Base-by-base conservation (phyloP, 2,329 filamentous ascomycete species). In the Alternaria gansuensis region DNA sequence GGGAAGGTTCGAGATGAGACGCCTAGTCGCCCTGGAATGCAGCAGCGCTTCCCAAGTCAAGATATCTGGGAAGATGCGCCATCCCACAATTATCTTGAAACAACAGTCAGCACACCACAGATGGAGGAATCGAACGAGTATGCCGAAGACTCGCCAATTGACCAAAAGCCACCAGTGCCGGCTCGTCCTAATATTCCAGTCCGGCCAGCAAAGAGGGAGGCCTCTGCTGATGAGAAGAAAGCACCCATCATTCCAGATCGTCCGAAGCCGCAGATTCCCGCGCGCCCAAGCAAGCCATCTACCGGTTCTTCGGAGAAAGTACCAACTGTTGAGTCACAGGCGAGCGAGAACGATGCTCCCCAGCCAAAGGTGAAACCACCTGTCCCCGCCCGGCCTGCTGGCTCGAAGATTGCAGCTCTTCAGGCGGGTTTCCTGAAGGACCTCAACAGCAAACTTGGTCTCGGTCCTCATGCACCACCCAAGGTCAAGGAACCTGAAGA, bases 1-100 rank as follows among this genome's bases (percentile, higher is more conserved):
- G 82, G 84, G 50, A 80, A 80, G 37, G 81, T 83, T 46, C 81
- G 83, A 66, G 82, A 82, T 58, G 70, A 72, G 10, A n/a, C 77
- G 73, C 4, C 59, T 79, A 84, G 66, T 17, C 79, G 78, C 11
- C 82, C 89, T 23, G 82, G 81, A 14, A 74, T 85, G 66, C 82
- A 87, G 57, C 88, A 89, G 51, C 87, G 92, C 11, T 98, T 98
- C 76, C 94, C 94, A 0, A 97, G 93, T 75, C 88, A 88, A 54
- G 94, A 98, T 78, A 88, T 97, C 40, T 97, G 94, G 94, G 94
- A 98, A 79, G 94, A 98, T 75, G 88, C 87, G 0, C 94, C 94
- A 1, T 92, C 96, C 69, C 94, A 91, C 70, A 85, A 91, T 57
- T 85, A 90, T 63, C 84, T 96, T 21, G 88, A 93, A 70, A 90